A percentile compares a stretch with the other conserved stretches of the same genome.
These are phyloP conservation scores for Lachancea waltii DNA, from an alignment of 805 yeast genomes.

Conservation along the genomic window DNA sequence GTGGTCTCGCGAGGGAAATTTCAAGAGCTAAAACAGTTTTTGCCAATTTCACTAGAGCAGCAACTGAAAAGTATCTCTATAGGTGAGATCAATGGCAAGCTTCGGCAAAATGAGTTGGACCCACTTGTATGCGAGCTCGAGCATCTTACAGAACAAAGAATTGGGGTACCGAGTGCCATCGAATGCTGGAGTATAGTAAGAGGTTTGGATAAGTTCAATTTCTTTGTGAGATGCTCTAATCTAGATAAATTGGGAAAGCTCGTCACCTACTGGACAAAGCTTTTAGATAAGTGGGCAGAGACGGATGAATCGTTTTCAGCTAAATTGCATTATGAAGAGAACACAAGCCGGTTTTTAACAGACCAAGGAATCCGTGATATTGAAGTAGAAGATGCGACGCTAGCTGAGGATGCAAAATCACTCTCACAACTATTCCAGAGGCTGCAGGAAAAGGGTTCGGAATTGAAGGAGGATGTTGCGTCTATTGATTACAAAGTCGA, in stretches of 20 bases:
- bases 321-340: slow-evolving; percentile 17
- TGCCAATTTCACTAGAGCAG: slow-evolving; percentile 23
- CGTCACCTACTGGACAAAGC: not conserved
- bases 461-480: slow-evolving; percentile 8
- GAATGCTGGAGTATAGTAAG: slow-evolving; percentile 8
- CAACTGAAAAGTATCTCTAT: slow-evolving; percentile 23
- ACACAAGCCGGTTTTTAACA: slow-evolving; percentile 15
- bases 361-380: slow-evolving; percentile 7
- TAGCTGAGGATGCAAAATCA: slow-evolving; percentile 1
- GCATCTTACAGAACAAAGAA: not conserved
- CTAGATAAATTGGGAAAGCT: not conserved
- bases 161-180: not conserved
- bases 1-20: not conserved
- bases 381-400: not conserved
- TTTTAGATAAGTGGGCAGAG: slow-evolving; percentile 3
- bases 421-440: slow-evolving; percentile 1
- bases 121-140: slow-evolving; percentile 8
- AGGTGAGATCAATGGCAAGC: slow-evolving; percentile 14
- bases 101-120: slow-evolving; percentile 13
- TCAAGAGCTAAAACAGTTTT: slow-evolving; percentile 20
- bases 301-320: not conserved
- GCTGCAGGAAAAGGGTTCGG: not conserved
- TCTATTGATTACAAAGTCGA: slow-evolving; percentile 24
- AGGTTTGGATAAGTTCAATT: slow-evolving; percentile 6
- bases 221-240: slow-evolving; percentile 7